These are phyloP conservation scores for Melaleuca quinquenervia DNA, from an alignment of 345 rosid genomes.

Conservation along the genomic window DNA sequence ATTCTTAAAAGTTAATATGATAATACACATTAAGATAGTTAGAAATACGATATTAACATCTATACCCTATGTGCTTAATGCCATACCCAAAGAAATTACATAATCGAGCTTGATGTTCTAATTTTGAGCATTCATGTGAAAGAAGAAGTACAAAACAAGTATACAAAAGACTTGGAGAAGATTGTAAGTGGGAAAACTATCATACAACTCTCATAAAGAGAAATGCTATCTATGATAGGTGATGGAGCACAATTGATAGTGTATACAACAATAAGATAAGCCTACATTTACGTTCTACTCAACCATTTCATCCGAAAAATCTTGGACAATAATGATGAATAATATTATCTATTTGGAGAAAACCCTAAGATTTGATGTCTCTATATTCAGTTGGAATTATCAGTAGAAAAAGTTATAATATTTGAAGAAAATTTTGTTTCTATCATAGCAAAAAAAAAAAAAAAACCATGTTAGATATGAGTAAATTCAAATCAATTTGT, in stretches of 20 bases:
- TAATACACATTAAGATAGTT: background rate
- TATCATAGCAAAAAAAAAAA: background rate
- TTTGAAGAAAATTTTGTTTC: background rate
- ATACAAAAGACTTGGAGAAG: background rate
- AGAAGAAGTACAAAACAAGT: background rate
- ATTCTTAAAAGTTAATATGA: background rate
- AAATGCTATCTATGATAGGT: background rate
- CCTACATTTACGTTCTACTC: background rate
- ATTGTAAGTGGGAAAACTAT: background rate
- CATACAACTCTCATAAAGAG: background rate
- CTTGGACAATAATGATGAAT: background rate
- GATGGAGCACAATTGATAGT: background rate
- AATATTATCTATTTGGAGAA: background rate
- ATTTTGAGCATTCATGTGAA: background rate
- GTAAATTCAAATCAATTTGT: background rate
- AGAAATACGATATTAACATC: background rate
- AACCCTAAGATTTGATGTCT: background rate
- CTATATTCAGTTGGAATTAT: background rate
- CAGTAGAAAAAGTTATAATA: background rate
- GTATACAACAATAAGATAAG: background rate
- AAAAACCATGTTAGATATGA: background rate
- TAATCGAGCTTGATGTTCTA: background rate
- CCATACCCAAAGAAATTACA: background rate
- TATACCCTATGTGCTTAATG: background rate
- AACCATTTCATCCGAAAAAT: background rate